Percentiles rank a stretch among this genome's conserved stretches.
Conservation (phyloP, 139 green algal species). For the Edaphochlamys debaryana region DNA sequence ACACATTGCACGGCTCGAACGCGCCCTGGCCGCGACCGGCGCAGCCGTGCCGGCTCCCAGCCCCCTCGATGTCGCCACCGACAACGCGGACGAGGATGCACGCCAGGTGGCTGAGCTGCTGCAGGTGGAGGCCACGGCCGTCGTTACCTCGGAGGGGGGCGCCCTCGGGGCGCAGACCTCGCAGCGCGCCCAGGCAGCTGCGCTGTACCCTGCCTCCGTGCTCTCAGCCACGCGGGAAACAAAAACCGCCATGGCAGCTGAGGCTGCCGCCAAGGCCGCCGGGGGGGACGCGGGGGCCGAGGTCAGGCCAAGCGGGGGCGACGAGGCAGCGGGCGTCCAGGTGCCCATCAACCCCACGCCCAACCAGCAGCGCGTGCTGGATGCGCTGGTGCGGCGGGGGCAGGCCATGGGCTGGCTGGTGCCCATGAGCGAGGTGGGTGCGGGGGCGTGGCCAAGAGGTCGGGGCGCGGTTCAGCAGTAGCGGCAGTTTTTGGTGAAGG, state of each 20-base stretch:
- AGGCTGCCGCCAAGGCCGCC: neutral
- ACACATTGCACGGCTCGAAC: neutral
- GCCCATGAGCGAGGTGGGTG: conserved; percentile 52
- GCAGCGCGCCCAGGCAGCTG: too few species aligned
- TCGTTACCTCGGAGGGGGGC: too few species aligned
- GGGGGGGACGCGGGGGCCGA: neutral
- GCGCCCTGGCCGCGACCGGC: neutral
- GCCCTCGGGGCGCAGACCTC: too few species aligned
- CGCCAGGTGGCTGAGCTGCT: conserved; percentile 16
- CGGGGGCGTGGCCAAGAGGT: too few species aligned
- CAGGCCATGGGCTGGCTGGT: conserved; percentile 66
- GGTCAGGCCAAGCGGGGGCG: too few species aligned
- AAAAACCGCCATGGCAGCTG: neutral
- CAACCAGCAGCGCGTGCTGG: conserved; percentile 31
- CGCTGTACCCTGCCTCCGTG: conserved; percentile 18
- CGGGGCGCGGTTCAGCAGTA: too few species aligned
- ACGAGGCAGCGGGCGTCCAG: too few species aligned
- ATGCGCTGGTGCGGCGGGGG: conserved; percentile 50
- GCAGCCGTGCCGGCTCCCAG: too few species aligned
- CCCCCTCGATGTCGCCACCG: neutral
- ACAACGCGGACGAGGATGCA: neutral
- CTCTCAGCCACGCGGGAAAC: conserved; percentile 10
- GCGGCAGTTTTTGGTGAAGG: too few species aligned
- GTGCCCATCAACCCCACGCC: conserved; percentile 17
- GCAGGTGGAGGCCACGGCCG: neutral